Evolutionary conservation across 1,284 basidiomycete species (phyloP), one percentile per base, ranked within the genome.

Genomic region (Mycosarcoma maydis): DNA sequence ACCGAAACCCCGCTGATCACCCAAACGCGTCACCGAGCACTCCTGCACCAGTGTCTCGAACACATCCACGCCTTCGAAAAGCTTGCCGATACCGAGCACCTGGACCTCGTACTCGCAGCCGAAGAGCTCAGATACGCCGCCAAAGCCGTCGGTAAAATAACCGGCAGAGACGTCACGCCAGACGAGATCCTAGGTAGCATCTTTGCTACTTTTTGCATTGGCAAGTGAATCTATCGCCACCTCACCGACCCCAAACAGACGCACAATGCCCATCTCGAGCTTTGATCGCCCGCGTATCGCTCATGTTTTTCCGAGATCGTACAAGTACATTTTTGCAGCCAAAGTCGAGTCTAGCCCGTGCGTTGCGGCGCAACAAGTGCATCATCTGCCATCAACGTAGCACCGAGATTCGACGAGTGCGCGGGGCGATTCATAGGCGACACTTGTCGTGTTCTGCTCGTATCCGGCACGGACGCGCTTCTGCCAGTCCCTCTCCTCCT

Each of bases 71-170:
- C 20, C 1, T 69, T 69, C 9, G 40, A 42, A n/a, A 6, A 9
- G 6, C 26, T 54, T 0, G 58, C 48, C 75, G 82, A 89, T 5
- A 80, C 89, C 30, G n/a, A 27, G n/a, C 23, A 40, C 13, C 20
- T 50, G 11, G 89, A 92, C 56, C 83, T 92, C 5, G 90, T 93
- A 2, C 80, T 91, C 10, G 90, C 87, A 3, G 91, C 91, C 0
- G 92, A 94, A 80, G 91, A 92, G 76, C 84, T 94, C 32, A 87
- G 92, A 19, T 91, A 92, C 77, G 92, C 92, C 3, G 89, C 90
- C 0, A 86, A 87, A 54, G 88, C 90, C 6, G 85, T 94, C n/a
- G 92, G 91, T 2, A 87, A 88, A 57, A 87, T 94, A 16, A 89
- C 90, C 4, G 92, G 92, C 2, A 55, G 49, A 78, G 85, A 22